Conservation (phyloP, 805 yeast genomes). For the Saturnispora sanitii region DNA sequence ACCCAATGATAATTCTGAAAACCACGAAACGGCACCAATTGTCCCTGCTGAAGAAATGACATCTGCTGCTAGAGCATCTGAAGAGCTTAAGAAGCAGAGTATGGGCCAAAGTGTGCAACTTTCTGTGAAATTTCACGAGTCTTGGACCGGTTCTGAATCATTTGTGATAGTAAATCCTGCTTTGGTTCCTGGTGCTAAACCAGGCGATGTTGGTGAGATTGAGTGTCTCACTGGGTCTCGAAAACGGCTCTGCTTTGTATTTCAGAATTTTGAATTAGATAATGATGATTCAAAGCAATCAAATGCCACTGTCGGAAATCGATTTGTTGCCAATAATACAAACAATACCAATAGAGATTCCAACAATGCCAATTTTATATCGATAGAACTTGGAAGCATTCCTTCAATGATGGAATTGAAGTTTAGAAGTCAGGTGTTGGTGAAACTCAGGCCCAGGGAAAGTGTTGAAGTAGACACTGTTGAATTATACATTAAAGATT, state of each 20-base stretch:
- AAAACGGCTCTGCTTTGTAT: conserved; percentile 35
- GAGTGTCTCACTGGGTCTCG: conserved; percentile 32
- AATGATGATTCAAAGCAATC: conserved; percentile 1
- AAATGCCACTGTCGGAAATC: conserved; percentile 8
- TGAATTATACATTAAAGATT: conserved; percentile 73
- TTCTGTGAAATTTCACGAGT: conserved; percentile 57
- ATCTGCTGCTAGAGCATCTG: conserved; percentile 5
- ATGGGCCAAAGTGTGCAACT: conserved; percentile 30
- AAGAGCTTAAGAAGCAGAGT: conserved; percentile 3
- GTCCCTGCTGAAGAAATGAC: neutral
- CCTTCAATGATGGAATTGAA: conserved; percentile 55
- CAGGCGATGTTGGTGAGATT: conserved; percentile 73
- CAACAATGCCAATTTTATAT: conserved; percentile 30
- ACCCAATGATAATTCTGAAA: neutral
- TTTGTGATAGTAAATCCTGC: conserved; percentile 51
- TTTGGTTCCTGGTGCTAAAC: conserved; percentile 50
- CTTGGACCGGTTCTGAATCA: conserved; percentile 43
- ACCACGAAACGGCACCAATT: neutral
- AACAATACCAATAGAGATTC: conserved; percentile 17
- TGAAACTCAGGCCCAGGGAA: conserved; percentile 36
- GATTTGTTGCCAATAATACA: conserved; percentile 1
- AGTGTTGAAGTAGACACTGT: conserved; percentile 69
- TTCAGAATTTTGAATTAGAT: conserved; percentile 22
- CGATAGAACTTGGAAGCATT: conserved; percentile 50
- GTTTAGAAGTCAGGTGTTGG: conserved; percentile 54